Conservation (phyloP, 2,329 filamentous ascomycete species). For the Myriosclerotinia curreyana region DNA sequence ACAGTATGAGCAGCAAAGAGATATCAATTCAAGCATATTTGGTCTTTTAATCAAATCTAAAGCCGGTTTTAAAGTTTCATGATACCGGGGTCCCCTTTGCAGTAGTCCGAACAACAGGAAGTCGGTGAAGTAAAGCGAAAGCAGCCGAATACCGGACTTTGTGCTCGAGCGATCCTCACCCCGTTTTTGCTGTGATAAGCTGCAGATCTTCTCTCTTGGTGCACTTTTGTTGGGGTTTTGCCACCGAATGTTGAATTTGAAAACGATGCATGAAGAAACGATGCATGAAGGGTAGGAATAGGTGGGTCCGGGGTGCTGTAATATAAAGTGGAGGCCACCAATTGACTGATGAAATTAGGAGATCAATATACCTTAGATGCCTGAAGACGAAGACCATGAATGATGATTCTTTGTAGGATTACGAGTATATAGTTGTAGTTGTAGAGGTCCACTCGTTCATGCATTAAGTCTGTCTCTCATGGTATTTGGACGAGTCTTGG, state of each 20-base stretch:
- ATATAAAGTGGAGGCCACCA: neutral
- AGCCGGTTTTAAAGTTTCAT: neutral
- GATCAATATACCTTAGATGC: neutral
- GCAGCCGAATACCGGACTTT: neutral
- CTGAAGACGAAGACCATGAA: no score
- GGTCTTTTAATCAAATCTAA: constrained; percentile 4
- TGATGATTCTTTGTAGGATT: no score
- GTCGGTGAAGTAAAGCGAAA: constrained; percentile 1
- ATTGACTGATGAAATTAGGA: neutral
- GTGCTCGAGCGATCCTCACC: constrained; percentile 9
- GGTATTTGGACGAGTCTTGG: no score
- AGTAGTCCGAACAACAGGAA: constrained; percentile 6
- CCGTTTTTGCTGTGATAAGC: neutral
- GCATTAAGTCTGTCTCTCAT: no score
- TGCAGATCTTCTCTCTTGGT: neutral
- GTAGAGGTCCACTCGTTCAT: no score
- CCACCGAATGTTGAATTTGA: neutral
- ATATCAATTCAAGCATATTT: constrained; percentile 20
- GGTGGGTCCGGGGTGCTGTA: neutral
- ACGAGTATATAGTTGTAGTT: no score
- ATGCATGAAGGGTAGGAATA: constrained; percentile 9
- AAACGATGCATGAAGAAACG: constrained; percentile 10
- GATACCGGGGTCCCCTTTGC: neutral
- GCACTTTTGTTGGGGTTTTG: neutral
- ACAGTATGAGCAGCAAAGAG: constrained; percentile 28